Base-by-base conservation (phyloP, 2,329 filamentous ascomycete species). In the Zelopaecilomyces penicillatus region DNA sequence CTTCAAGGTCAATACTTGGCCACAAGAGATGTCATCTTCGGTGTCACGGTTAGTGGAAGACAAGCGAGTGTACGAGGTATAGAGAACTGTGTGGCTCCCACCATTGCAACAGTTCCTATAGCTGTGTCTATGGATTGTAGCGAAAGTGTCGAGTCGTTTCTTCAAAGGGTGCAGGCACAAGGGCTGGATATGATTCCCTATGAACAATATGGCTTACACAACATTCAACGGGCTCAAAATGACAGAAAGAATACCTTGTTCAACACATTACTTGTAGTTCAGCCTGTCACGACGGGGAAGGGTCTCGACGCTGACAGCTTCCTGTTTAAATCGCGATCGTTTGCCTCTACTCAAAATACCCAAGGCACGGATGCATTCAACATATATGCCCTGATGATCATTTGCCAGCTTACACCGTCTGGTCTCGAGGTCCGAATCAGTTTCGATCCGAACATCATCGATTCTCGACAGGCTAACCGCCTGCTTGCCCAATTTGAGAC, bases 171-270 rank as follows among this genome's bases (percentile, higher is more conserved):
- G 9, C 57, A 62, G 50, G 44, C 48, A n/a, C 46, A 47, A 43
- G 38, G 48, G 8, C 42, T 46, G 26, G 53, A 59, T 40, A 54
- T 50, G 48, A 49, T 43, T 1, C 49, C 47, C 4, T 54, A 45
- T 35, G 60, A 57, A 41, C 49, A 61, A 10, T 45, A 55, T 27
- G 55, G 57, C 27, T 43, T 63, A 4, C 52, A 56, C 9, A 52
- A 59, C 39, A 50, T 37, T 73, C 34, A 11, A 40, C 41, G 26
- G 5, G 27, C 30, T 5, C 30, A 28, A n/a, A 27, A 32, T 34
- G 30, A 6, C 30, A 28, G n/a, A 27, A 32, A 39, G 30, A 6
- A 19, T 32, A 28, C 3, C n/a, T 36, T 11, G 31, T 45, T 11
- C 43, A 45, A 33, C 19, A 45, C 43, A 27, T 34, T 45, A 19